Conservation (phyloP, 2,329 filamentous ascomycete genomes). For the Eurotiales sp. region DNA sequence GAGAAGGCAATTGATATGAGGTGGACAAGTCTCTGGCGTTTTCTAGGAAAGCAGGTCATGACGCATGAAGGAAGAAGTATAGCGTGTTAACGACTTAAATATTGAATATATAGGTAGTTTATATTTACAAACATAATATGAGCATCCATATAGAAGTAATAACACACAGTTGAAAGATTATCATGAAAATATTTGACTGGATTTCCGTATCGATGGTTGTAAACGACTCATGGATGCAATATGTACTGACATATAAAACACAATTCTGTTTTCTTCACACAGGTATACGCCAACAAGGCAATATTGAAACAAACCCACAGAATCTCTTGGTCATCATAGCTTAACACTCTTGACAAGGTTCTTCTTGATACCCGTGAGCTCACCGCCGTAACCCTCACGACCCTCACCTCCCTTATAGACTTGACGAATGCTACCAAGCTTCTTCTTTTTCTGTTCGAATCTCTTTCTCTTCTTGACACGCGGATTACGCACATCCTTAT, state of each 20-base stretch:
- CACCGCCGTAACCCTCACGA: conserved; percentile 81
- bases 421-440: conserved; percentile 79
- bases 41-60: no score
- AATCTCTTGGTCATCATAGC: conserved; percentile 52
- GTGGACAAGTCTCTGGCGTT: no score
- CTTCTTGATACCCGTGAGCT: conserved; percentile 92
- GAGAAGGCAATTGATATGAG: background rate
- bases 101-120: background rate
- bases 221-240: conserved; percentile 4
- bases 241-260: conserved; percentile 2
- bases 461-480: conserved; percentile 97
- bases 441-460: conserved; percentile 97
- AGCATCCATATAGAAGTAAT: no score
- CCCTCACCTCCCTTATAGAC: conserved; percentile 83
- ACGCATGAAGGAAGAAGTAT: no score
- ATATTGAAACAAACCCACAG: background rate
- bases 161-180: background rate
- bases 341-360: conserved; percentile 90
- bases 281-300: background rate
- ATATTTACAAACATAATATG: no score
- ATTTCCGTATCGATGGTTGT: background rate
- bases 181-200: background rate
- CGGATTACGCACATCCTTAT: conserved; percentile 92
- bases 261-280: background rate
- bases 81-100: background rate